These are phyloP conservation scores for Alternaria sp. DNA, from an alignment of 2,329 filamentous ascomycete genomes.

Conservation along the genomic window DNA sequence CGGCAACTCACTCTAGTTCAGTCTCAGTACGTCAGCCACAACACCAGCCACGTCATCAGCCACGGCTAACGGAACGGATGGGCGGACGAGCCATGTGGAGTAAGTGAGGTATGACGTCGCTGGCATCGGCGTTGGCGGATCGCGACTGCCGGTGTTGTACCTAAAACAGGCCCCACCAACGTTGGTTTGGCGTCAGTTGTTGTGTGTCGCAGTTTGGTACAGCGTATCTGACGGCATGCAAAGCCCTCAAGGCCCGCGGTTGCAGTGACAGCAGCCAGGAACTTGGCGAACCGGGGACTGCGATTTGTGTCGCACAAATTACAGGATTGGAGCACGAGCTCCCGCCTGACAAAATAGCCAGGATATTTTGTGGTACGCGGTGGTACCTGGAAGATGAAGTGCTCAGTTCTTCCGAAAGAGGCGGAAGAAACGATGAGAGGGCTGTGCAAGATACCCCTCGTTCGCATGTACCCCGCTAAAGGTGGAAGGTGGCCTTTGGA, in stretches of 20 bases:
- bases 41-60: slow-evolving; percentile 13
- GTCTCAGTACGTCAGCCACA: neutral
- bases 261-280: slow-evolving; percentile 3
- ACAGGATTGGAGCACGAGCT: slow-evolving; percentile 4
- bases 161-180: slow-evolving; percentile 5
- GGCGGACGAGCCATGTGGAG: slow-evolving; percentile 2
- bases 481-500: slow-evolving; percentile 18
- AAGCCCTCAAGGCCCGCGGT: neutral
- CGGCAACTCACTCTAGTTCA: neutral
- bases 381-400: neutral
- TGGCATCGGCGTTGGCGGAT: slow-evolving; percentile 3
- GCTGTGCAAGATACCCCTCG: slow-evolving; percentile 9
- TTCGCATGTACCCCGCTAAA: slow-evolving; percentile 14
- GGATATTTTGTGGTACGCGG: neutral
- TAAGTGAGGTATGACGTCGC: slow-evolving; percentile 5
- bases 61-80: slow-evolving; percentile 9
- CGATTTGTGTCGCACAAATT: neutral
- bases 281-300: slow-evolving; percentile 8
- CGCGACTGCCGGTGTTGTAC: slow-evolving; percentile 6
- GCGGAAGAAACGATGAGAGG: neutral
- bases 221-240: slow-evolving; percentile 3
- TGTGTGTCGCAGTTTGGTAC: neutral
- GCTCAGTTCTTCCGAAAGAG: neutral
- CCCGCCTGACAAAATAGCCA: neutral
- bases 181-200: neutral